Evolutionary conservation across 75 land plant genomes (phyloP), one percentile per base, ranked within the genome.

Genomic region (Sequoia sempervirens): DNA sequence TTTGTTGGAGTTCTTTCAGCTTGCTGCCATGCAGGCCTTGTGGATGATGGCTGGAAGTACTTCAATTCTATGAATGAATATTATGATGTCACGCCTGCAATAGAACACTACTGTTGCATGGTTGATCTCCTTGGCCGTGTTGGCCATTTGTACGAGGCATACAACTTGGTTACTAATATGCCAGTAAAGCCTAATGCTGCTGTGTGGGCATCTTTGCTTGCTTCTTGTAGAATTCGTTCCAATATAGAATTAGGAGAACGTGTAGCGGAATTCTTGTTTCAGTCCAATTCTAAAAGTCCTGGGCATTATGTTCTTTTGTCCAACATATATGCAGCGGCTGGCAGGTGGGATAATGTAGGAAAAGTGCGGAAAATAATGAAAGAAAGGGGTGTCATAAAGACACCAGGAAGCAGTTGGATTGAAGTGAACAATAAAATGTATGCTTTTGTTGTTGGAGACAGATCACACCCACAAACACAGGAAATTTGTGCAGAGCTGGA

Each of bases 81-180:
- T 13, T 85, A 85, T 47, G 46, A 75, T 7, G 79, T 90, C 18
- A 66, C 36, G 4, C 90, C 90, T 7, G 82, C 78, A 69, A 36
- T 73, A 5, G 88, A 87, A 79, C 88, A 87, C 41, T 89, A 83
- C 56, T 75, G 83, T 17, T 87, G 84, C 61, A 85, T 87, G 34
- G 45, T 89, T 37, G 90, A 89, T 70, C 90, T 89, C 52, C 85
- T 89, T 32, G 84, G 86, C 8, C 90, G 90, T n/a, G 88, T 84
- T 14, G 88, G 90, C 13, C 80, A 36, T 81, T 15, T 89, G 20
- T 80, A 85, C 26, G 83, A 87, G 64, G 86, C 90, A 15, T 14
- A 69, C 54, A 70, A 82, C 43, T 58, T 87, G 12, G 80, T 84
- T 11, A 61, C 80, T 9, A 47, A 43, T 6, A 87, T 89, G 82